Percentiles rank a stretch among this genome's conserved stretches.
These are phyloP conservation scores for Arthroderma uncinatum DNA, from an alignment of 2,329 filamentous ascomycete species.

Conservation along the genomic window DNA sequence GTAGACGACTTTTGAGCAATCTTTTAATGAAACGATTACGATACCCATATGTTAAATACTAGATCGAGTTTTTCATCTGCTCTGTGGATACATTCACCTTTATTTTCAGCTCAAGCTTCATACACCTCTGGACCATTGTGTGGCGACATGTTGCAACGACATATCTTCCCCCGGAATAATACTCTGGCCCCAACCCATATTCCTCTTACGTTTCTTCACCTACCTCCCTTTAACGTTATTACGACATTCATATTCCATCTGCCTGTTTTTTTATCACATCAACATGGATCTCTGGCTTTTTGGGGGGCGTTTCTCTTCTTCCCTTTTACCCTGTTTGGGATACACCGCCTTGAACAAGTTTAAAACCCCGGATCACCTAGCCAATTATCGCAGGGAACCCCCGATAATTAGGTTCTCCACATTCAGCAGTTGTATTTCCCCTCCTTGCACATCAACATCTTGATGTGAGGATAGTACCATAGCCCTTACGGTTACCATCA, in stretches of 20 bases:
- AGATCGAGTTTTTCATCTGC: constrained; percentile 15
- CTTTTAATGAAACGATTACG: constrained; percentile 35
- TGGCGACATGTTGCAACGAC: neutral
- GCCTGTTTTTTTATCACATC: neutral
- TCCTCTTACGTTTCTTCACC: neutral
- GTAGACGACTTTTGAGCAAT: constrained; percentile 4
- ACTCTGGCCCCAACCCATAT: neutral
- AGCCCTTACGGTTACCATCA: neutral
- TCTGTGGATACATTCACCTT: constrained; percentile 4
- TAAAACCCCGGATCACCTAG: neutral
- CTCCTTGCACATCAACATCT: neutral
- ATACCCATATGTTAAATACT: constrained; percentile 34
- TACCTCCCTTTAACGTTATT: neutral
- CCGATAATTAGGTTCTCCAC: neutral
- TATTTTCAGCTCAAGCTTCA: neutral
- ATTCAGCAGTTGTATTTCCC: neutral
- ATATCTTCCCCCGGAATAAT: neutral
- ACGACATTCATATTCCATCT: neutral
- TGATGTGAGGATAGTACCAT: constrained; percentile 2
- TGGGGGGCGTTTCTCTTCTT: neutral
- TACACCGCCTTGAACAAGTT: neutral
- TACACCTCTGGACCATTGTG: neutral
- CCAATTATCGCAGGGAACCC: neutral
- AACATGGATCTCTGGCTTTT: neutral
- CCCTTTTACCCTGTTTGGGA: neutral